Conservation (phyloP, 768 basidiomycete genomes). For the Phallus indusiatus region DNA sequence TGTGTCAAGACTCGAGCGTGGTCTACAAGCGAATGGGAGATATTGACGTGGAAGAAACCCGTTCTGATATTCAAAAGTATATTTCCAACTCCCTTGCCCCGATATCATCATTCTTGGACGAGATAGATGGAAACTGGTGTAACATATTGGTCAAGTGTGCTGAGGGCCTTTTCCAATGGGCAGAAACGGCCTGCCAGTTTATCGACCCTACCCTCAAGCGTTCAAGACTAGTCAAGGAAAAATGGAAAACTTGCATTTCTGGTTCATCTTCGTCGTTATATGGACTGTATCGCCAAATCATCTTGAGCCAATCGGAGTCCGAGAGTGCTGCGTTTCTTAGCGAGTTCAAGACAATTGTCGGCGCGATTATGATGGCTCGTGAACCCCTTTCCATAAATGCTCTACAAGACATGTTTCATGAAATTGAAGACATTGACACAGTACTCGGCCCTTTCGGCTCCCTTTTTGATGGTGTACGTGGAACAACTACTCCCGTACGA, state of each 20-base stretch:
- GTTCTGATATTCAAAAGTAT: background rate
- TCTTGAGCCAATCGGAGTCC: constrained; percentile 13
- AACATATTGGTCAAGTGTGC: constrained; percentile 16
- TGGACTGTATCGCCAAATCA: constrained; percentile 13
- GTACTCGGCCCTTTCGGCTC: background rate
- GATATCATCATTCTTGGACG: background rate
- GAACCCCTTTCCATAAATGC: constrained; percentile 14
- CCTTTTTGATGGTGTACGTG: constrained; percentile 16
- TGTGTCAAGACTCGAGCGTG: background rate
- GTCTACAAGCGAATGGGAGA: background rate
- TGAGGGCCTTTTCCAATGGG: constrained; percentile 24
- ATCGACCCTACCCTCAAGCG: constrained; percentile 12
- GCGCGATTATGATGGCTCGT: constrained; percentile 18
- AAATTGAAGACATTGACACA: constrained; percentile 4
- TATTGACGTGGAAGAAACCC: background rate
- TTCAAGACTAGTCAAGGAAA: background rate
- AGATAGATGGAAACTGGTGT: background rate
- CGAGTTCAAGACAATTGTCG: constrained; percentile 13
- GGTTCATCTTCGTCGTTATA: constrained; percentile 10
- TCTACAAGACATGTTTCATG: constrained; percentile 9
- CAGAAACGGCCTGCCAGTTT: constrained; percentile 19
- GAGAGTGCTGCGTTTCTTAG: constrained; percentile 11
- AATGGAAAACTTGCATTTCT: constrained; percentile 13
- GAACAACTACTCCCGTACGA: constrained; percentile 11
- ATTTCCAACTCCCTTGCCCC: background rate